Evolutionary conservation across 2,329 filamentous ascomycete species (phyloP).

Genomic region (Dothistroma septosporum): DNA sequence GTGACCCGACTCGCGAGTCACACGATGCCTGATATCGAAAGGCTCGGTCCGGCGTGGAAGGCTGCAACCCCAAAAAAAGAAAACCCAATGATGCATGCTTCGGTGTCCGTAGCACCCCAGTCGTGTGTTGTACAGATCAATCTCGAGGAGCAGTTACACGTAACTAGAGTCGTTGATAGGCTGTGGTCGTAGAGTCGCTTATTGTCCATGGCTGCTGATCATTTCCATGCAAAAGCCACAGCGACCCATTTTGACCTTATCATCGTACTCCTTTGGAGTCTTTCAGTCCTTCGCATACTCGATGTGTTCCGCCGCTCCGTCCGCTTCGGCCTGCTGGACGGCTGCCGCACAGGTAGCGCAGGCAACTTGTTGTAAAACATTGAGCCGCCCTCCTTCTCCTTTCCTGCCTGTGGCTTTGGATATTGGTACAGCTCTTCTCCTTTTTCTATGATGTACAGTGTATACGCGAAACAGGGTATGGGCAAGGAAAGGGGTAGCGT

Average conservation of each 20-base stretch:
- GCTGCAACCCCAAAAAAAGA: conserved; percentile 1
- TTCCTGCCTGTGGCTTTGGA: conserved; percentile 2
- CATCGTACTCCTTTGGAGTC: background rate
- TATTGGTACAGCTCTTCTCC: conserved; percentile 8
- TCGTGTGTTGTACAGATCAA: background rate
- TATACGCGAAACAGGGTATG: conserved; percentile 7
- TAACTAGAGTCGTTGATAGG: background rate
- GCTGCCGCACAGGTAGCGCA: background rate
- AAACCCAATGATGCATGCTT: background rate
- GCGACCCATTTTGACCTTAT: background rate
- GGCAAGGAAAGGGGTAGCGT: conserved; percentile 9
- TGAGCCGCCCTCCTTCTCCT: conserved; percentile 8
- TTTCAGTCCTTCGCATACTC: background rate
- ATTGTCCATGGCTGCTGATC: background rate
- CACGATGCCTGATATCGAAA: background rate
- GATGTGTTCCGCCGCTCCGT: background rate
- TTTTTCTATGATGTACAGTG: conserved; percentile 5
- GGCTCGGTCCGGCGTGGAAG: background rate
- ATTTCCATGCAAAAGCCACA: background rate
- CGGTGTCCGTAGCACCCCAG: background rate
- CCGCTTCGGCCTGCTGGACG: background rate
- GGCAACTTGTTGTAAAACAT: background rate
- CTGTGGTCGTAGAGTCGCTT: background rate
- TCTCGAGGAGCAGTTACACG: background rate
- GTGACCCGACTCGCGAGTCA: background rate